Conservation (phyloP, 768 basidiomycete genomes). For the Albatrellus ellisii region DNA sequence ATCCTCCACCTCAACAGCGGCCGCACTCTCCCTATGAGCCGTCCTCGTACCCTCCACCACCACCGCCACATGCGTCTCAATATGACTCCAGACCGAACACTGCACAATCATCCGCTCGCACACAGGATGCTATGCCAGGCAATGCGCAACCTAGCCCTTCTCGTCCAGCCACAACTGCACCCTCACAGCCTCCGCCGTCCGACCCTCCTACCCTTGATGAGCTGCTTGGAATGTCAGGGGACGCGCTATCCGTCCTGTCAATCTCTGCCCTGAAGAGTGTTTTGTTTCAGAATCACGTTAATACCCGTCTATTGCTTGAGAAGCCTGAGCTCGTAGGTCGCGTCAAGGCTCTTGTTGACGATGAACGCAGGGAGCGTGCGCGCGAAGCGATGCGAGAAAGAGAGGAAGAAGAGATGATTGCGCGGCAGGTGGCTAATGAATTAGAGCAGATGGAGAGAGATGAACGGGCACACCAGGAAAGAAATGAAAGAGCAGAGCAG, state of each 20-base stretch:
- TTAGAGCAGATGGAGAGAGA: constrained; percentile 19
- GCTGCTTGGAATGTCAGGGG: constrained; percentile 47
- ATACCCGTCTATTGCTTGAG: constrained; percentile 59
- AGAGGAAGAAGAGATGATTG: constrained; percentile 15
- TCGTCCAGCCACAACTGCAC: constrained; percentile 2
- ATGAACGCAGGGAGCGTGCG: constrained; percentile 44
- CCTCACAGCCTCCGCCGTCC: constrained; percentile 13
- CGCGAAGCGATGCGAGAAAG: constrained; percentile 27
- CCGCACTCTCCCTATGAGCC: constrained; percentile 1
- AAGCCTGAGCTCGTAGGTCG: constrained; percentile 74
- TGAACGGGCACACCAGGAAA: constrained; percentile 15
- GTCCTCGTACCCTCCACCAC: not conserved
- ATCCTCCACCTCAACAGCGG: not conserved
- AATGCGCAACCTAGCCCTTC: constrained; percentile 1
- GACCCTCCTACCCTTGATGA: constrained; percentile 49
- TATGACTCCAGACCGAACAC: too few relatives aligned
- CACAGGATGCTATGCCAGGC: constrained; percentile 1
- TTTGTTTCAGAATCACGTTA: constrained; percentile 67
- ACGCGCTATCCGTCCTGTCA: constrained; percentile 45
- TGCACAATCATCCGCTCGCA: too few relatives aligned
- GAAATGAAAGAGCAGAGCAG: constrained; percentile 15
- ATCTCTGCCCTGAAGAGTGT: constrained; percentile 67
- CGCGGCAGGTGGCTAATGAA: constrained; percentile 11
- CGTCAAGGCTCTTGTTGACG: constrained; percentile 49
- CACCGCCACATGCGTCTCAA: too few relatives aligned